phyloP scores from a whole-genome alignment of 305 asterid species.

The Salvia sclarea region DNA sequence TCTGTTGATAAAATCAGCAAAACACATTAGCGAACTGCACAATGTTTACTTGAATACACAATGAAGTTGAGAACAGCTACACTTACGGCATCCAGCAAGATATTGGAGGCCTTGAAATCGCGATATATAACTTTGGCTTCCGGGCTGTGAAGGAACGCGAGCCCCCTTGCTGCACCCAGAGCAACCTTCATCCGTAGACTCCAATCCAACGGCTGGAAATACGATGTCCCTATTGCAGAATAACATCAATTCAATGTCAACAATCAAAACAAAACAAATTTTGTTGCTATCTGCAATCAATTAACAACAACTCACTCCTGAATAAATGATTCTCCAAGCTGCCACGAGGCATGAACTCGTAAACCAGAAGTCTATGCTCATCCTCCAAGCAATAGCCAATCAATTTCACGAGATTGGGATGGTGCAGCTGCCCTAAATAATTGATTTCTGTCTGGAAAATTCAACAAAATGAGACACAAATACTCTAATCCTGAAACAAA shows the following conservation, averaged over 20 bases:
- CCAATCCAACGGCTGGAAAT: constrained; percentile 87
- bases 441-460: constrained; percentile 70
- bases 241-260: neutral
- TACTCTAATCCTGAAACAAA: neutral
- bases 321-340: constrained; percentile 88
- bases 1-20: constrained; percentile 42
- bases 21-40: constrained; percentile 9
- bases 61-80: constrained; percentile 1
- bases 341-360: constrained; percentile 89
- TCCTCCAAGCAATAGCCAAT: constrained; percentile 87
- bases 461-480: constrained; percentile 4
- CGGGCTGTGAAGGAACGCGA: constrained; percentile 80
- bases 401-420: constrained; percentile 81
- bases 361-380: constrained; percentile 77
- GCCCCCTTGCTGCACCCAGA: constrained; percentile 82
- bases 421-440: constrained; percentile 74
- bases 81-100: constrained; percentile 74
- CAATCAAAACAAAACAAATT: no score
- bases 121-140: constrained; percentile 82
- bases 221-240: constrained; percentile 54
- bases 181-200: constrained; percentile 75
- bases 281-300: neutral
- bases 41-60: neutral
- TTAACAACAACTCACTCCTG: constrained; percentile 53
- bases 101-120: constrained; percentile 80